phyloP scores from a whole-genome alignment of 2,329 filamentous ascomycete genomes.

The Elsinoe batatas region DNA sequence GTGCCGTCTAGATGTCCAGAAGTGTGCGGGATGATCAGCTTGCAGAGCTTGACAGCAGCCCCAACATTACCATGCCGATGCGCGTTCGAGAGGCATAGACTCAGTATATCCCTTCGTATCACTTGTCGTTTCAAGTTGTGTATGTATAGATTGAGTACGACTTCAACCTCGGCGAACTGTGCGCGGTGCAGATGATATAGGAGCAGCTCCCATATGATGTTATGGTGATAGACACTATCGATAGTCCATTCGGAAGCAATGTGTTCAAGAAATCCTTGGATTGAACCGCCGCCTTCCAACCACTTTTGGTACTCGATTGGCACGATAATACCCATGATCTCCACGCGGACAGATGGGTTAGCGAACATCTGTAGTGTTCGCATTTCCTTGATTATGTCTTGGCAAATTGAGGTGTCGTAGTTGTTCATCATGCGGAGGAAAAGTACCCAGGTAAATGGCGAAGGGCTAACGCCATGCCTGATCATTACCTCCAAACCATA shows the following conservation, averaged over 20 bases:
- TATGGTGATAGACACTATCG: conserved; percentile 16
- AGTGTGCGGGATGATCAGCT: neutral
- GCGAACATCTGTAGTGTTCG: conserved; percentile 18
- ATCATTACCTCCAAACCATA: conserved; percentile 22
- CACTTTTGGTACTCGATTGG: conserved; percentile 16
- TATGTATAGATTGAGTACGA: neutral
- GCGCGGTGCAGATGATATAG: conserved; percentile 14
- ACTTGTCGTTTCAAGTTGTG: conserved; percentile 3
- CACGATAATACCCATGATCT: conserved; percentile 7
- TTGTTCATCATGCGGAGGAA: conserved; percentile 18
- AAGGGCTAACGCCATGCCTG: conserved; percentile 15
- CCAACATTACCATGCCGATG: neutral
- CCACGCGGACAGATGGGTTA: conserved; percentile 13
- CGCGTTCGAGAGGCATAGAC: neutral
- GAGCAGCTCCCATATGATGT: conserved; percentile 17
- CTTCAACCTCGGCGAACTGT: conserved; percentile 17
- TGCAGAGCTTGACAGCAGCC: neutral
- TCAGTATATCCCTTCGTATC: no score
- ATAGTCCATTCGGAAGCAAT: conserved; percentile 20
- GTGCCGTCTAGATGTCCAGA: neutral
- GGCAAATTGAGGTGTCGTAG: conserved; percentile 14
- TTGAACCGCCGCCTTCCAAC: conserved; percentile 14
- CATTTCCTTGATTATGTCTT: conserved; percentile 19
- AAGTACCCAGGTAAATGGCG: conserved; percentile 19
- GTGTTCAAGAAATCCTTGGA: conserved; percentile 17